Evolutionary conservation across 257 asterid genomes (phyloP).

Genomic region (Echites panduratus): DNA sequence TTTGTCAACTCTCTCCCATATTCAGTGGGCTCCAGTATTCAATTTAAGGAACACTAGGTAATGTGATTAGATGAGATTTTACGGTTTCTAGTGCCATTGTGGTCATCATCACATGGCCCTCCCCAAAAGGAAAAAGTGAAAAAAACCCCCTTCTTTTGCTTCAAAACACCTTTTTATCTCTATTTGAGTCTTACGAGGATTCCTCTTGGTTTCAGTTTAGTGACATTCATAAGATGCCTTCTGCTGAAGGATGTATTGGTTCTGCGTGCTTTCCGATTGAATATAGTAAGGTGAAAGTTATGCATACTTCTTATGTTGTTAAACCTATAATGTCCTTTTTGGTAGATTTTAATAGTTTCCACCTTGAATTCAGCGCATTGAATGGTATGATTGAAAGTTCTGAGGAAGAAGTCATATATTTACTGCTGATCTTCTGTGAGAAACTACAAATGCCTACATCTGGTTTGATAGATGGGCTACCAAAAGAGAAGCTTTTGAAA

Average conservation of each 20-base stretch:
- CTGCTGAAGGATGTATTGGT: conserved; percentile 46
- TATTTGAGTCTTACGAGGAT: conserved; percentile 1
- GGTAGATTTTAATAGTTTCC: conserved; percentile 13
- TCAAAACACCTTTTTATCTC: conserved; percentile 3
- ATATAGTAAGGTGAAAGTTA: conserved; percentile 52
- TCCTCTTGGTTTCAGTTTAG: conserved; percentile 41
- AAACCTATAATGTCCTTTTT: neutral
- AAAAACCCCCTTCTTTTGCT: neutral
- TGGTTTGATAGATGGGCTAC: conserved; percentile 37
- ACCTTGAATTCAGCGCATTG: conserved; percentile 62
- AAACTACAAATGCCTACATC: conserved; percentile 44
- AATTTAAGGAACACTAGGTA: conserved; percentile 60
- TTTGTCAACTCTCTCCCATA: conserved; percentile 29
- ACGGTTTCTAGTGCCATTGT: neutral
- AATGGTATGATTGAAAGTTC: conserved; percentile 48
- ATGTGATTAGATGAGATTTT: conserved; percentile 1
- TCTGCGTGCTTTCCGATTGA: conserved; percentile 40
- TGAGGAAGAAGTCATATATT: conserved; percentile 51
- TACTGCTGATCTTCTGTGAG: conserved; percentile 58
- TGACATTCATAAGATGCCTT: conserved; percentile 54
- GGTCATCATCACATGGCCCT: neutral
- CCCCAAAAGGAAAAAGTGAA: neutral
- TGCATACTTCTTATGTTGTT: neutral
- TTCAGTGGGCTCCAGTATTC: conserved; percentile 64
- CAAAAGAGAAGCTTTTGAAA: conserved; percentile 34